Evolutionary conservation across 2,329 filamentous ascomycete species (phyloP).

Genomic region (Neofusicoccum laricinum): DNA sequence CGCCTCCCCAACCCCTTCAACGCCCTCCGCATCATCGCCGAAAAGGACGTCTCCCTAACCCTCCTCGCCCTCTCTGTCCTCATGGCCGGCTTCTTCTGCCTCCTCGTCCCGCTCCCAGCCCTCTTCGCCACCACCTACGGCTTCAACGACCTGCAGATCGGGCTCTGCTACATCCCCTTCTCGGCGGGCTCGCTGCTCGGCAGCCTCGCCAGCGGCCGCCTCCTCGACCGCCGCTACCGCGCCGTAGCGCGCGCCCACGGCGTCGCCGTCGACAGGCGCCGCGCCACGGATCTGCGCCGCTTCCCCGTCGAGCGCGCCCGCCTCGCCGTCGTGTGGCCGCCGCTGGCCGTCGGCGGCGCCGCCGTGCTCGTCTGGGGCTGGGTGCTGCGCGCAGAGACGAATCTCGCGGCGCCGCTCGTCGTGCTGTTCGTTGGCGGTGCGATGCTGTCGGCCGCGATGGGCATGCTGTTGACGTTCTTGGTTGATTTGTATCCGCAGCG

Average conservation of each 20-base stretch:
- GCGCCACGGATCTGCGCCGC: constrained; percentile 50
- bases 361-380: constrained; percentile 41
- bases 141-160: constrained; percentile 44
- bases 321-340: constrained; percentile 39
- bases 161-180: constrained; percentile 35
- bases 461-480: constrained; percentile 45
- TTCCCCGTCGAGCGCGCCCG: constrained; percentile 52
- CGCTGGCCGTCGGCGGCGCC: constrained; percentile 33
- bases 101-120: constrained; percentile 37
- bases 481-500: constrained; percentile 41
- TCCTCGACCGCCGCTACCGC: constrained; percentile 71
- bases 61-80: constrained; percentile 25
- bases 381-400: constrained; percentile 35
- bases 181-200: constrained; percentile 32
- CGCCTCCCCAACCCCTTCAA: constrained; percentile 42
- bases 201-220: constrained; percentile 47
- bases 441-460: constrained; percentile 53
- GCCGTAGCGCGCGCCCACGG: constrained; percentile 63
- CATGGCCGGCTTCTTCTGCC: constrained; percentile 37
- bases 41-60: constrained; percentile 36
- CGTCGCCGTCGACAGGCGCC: constrained; percentile 59
- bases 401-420: constrained; percentile 41
- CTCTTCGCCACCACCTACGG: constrained; percentile 43
- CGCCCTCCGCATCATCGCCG: constrained; percentile 34
- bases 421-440: constrained; percentile 54